A percentile compares a stretch with the other conserved stretches of the same genome.
Conservation (phyloP, 2,329 filamentous ascomycete species). For the Cladophialophora immunda region DNA sequence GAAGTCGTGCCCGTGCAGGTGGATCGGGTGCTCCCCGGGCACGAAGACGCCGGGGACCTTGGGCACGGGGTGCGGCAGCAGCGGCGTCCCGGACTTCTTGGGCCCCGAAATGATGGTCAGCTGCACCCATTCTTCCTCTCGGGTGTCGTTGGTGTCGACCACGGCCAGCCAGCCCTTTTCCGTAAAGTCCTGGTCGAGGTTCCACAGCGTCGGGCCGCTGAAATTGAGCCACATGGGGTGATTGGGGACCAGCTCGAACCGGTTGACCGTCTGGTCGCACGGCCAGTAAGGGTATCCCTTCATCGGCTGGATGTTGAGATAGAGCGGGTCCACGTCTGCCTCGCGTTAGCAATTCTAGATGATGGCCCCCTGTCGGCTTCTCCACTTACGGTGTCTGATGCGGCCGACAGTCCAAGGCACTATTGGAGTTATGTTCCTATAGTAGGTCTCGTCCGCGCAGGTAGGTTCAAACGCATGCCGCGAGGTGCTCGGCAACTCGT, state of each 20-base stretch:
- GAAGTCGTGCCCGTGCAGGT: conserved; percentile 76
- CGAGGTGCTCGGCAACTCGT: conserved; percentile 4
- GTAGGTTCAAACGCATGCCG: neutral
- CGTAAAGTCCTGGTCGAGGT: conserved; percentile 2
- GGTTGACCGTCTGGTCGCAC: neutral
- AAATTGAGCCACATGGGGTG: conserved; percentile 22
- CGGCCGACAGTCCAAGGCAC: conserved; percentile 25
- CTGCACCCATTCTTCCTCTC: neutral
- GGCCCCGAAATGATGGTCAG: conserved; percentile 11
- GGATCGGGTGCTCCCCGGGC: conserved; percentile 64
- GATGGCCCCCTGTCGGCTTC: neutral
- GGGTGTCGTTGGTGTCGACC: neutral
- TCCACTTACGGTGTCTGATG: neutral
- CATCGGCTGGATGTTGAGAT: conserved; percentile 1
- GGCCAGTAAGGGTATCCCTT: conserved; percentile 1
- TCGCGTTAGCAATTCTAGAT: neutral
- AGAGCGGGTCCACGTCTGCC: conserved; percentile 3
- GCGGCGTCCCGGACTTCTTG: neutral
- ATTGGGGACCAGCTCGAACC: conserved; percentile 8
- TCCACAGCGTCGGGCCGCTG: conserved; percentile 4
- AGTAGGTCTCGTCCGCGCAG: conserved; percentile 46
- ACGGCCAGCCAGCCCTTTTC: conserved; percentile 9
- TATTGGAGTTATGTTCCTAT: conserved; percentile 17
- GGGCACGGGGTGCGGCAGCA: conserved; percentile 15
- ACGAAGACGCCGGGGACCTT: conserved; percentile 1